Evolutionary conservation across 2,329 filamentous ascomycete species (phyloP).

Genomic region (Colletotrichum viniferum): DNA sequence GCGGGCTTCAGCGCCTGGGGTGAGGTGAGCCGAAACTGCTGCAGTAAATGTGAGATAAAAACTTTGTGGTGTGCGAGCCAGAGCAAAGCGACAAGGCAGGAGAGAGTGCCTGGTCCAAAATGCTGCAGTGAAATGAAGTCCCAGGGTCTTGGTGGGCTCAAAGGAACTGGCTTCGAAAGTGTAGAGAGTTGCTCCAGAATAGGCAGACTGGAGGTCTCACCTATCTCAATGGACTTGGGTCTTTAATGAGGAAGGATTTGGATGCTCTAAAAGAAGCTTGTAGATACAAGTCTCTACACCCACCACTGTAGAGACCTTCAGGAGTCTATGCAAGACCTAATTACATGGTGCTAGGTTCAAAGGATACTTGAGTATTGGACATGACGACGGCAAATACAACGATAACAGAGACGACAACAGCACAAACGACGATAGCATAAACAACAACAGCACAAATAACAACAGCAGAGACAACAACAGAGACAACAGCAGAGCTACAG

Average conservation of each 20-base stretch:
- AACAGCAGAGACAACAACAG: neutral
- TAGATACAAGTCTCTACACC: neutral
- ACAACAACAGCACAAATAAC: too few relatives aligned
- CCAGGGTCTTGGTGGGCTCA: neutral
- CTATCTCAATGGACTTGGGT: neutral
- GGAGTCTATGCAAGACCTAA: neutral
- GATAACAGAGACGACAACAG: too few relatives aligned
- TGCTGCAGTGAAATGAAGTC: neutral
- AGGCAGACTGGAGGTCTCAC: neutral
- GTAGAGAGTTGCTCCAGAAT: neutral
- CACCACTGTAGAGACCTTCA: neutral
- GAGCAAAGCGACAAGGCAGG: neutral
- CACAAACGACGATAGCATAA: too few relatives aligned
- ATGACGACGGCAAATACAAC: neutral
- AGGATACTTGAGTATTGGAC: neutral
- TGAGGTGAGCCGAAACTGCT: neutral
- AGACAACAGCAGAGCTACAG: neutral
- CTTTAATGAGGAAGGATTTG: neutral
- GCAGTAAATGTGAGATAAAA: neutral
- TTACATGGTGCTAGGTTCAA: neutral
- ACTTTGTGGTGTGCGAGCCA: neutral
- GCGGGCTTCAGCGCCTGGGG: neutral
- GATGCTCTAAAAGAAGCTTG: neutral
- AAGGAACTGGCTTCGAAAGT: neutral
- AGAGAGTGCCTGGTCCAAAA: accelerated